A percentile compares a stretch with the other conserved stretches of the same genome.
Conservation (phyloP, 495 filamentous ascomycete species). For the Hyaloscypha finlandica region DNA sequence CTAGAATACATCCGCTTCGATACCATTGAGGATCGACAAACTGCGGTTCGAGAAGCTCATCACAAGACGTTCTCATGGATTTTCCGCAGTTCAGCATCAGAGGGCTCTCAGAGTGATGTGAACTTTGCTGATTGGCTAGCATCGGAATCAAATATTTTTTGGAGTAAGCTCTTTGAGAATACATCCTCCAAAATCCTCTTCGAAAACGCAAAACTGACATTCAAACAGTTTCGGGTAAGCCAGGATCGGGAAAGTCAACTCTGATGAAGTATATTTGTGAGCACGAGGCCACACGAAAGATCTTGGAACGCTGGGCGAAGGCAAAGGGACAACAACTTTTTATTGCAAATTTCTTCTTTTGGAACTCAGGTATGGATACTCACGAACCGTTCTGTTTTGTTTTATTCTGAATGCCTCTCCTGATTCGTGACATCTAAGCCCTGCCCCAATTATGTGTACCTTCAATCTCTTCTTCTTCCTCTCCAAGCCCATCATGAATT, state of each 20-base stretch:
- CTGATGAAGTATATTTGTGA: neutral
- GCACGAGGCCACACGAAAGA: neutral
- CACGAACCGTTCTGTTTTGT: too few relatives aligned
- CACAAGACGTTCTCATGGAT: conserved; percentile 31
- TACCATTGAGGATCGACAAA: conserved; percentile 29
- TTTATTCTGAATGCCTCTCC: too few relatives aligned
- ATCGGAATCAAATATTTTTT: conserved; percentile 26
- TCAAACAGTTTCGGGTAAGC: neutral
- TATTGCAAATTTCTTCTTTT: neutral
- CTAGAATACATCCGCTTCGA: conserved; percentile 25
- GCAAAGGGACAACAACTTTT: conserved; percentile 39
- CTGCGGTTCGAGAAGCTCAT: conserved; percentile 25
- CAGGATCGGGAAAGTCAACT: neutral
- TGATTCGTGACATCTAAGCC: neutral
- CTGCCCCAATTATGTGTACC: too few relatives aligned
- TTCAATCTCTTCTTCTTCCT: too few relatives aligned
- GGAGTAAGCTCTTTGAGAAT: conserved; percentile 27
- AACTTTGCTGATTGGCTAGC: conserved; percentile 23
- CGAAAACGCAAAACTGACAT: neutral
- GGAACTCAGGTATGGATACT: neutral
- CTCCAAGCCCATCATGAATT: too few relatives aligned
- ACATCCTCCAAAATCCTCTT: conserved; percentile 17
- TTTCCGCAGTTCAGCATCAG: neutral
- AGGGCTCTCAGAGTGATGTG: neutral
- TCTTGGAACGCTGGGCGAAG: conserved; percentile 16